Percentiles rank a stretch among this genome's conserved stretches.
phyloP scores from a whole-genome alignment of 345 rosid genomes.

The Citrus sp. region DNA sequence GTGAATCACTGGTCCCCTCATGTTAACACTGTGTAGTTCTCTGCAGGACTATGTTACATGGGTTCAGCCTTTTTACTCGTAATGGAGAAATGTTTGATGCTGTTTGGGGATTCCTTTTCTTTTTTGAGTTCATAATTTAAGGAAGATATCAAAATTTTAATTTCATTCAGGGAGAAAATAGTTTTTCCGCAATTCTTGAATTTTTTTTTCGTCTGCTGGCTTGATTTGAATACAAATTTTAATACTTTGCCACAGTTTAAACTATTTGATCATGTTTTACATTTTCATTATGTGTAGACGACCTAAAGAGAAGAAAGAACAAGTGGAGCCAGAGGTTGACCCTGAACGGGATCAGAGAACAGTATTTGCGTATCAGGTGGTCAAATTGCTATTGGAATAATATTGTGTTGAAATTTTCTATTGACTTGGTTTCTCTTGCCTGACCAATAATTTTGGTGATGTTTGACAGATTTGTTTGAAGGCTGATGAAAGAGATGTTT shows the following conservation, averaged over 20 bases:
- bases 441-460: conserved; percentile 9
- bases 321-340: conserved; percentile 84
- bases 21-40: conserved; percentile 69
- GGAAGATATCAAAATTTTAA: conserved; percentile 9
- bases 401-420: not conserved
- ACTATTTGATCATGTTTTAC: conserved; percentile 10
- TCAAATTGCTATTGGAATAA: conserved; percentile 21
- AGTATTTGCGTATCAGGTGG: conserved; percentile 94
- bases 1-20: conserved; percentile 32
- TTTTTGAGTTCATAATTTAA: conserved; percentile 3
- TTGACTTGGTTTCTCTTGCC: conserved; percentile 1
- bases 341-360: conserved; percentile 98
- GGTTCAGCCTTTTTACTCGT: conserved; percentile 56
- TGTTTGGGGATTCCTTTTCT: conserved; percentile 30
- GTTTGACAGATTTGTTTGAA: conserved; percentile 81
- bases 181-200: not conserved
- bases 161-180: conserved; percentile 16
- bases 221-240: conserved; percentile 8
- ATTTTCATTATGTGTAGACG: conserved; percentile 48
- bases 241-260: not conserved
- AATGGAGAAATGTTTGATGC: conserved; percentile 45
- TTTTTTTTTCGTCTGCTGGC: not conserved
- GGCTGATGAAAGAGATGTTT: conserved; percentile 87
- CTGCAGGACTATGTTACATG: conserved; percentile 65
- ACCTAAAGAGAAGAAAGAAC: conserved; percentile 77